Conservation (phyloP, 2,329 filamentous ascomycete species). For the Stachybotrys echinatus region DNA sequence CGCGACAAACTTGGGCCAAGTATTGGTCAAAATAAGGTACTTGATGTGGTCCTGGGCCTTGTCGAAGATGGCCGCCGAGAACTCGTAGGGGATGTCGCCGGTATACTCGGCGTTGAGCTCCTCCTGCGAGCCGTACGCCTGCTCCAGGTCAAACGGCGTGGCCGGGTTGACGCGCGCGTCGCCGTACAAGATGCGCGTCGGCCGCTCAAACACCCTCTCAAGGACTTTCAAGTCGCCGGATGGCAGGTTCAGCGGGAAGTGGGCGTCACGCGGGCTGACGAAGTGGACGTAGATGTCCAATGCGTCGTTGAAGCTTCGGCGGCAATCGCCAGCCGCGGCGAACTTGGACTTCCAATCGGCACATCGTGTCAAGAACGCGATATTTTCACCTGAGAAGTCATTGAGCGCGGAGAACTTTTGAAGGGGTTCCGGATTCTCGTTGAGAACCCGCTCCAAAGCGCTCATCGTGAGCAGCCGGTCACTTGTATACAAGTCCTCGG, state of each 20-base stretch:
- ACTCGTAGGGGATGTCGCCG: conserved; percentile 40
- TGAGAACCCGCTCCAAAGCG: conserved; percentile 56
- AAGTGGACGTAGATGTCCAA: conserved; percentile 57
- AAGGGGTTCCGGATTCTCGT: conserved; percentile 52
- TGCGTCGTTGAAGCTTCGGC: conserved; percentile 44
- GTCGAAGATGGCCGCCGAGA: conserved; percentile 51
- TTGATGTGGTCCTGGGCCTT: conserved; percentile 54
- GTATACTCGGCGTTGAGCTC: conserved; percentile 19
- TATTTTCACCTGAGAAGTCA: conserved; percentile 68
- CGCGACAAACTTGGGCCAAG: conserved; percentile 55
- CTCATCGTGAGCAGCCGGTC: conserved; percentile 52
- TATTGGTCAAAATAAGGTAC: conserved; percentile 63
- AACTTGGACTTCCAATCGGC: conserved; percentile 45
- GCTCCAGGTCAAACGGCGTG: conserved; percentile 28
- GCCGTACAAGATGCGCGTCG: conserved; percentile 38
- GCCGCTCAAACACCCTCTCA: conserved; percentile 46
- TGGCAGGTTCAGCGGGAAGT: conserved; percentile 62
- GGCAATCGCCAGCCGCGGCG: conserved; percentile 4
- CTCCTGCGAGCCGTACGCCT: conserved; percentile 1
- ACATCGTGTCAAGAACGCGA: conserved; percentile 58
- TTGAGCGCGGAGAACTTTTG: conserved; percentile 59
- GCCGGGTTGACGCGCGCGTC: conserved; percentile 28
- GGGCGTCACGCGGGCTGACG: conserved; percentile 52
- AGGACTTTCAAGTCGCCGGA: conserved; percentile 45
- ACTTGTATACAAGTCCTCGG: conserved; percentile 7